phyloP scores from a whole-genome alignment of 805 yeast genomes.

The Nadsonia fulvescens region DNA sequence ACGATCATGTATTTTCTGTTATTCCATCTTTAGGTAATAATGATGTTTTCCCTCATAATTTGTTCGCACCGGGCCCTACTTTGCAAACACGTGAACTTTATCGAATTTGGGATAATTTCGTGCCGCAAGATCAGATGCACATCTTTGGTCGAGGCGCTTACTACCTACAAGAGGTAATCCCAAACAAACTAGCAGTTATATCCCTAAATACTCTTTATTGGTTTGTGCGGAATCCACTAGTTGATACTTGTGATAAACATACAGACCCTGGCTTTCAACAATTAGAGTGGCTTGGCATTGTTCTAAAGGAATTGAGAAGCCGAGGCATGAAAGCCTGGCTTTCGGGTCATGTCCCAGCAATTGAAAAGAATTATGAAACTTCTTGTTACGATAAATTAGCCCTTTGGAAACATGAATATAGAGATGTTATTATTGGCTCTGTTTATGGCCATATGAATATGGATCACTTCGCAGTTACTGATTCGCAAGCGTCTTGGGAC shows the following conservation, averaged over 20 bases:
- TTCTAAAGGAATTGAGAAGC: conserved; percentile 51
- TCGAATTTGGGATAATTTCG: conserved; percentile 52
- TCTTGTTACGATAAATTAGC: conserved; percentile 59
- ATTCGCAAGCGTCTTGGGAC: conserved; percentile 20
- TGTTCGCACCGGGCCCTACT: conserved; percentile 79
- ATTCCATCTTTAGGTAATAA: conserved; percentile 72
- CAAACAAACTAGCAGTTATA: conserved; percentile 56
- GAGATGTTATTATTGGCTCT: conserved; percentile 72
- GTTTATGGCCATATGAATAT: conserved; percentile 80
- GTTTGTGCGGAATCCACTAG: conserved; percentile 63
- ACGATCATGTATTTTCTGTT: conserved; percentile 20
- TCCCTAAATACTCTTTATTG: conserved; percentile 65
- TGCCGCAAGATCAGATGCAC: conserved; percentile 65
- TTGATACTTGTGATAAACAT: conserved; percentile 55
- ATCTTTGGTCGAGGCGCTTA: conserved; percentile 60
- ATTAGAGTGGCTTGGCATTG: conserved; percentile 61
- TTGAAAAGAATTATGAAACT: conserved; percentile 55
- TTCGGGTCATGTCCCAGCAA: conserved; percentile 79
- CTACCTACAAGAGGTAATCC: conserved; percentile 61
- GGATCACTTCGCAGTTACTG: conserved; percentile 69
- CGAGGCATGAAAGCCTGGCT: conserved; percentile 75
- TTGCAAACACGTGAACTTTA: conserved; percentile 63
- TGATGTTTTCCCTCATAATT: conserved; percentile 78
- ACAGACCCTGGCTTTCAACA: conserved; percentile 69
- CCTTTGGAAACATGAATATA: conserved; percentile 67